These are phyloP conservation scores for Phytophthora nicotianae DNA, from an alignment of 352 stramenopile species.

Conservation along the genomic window DNA sequence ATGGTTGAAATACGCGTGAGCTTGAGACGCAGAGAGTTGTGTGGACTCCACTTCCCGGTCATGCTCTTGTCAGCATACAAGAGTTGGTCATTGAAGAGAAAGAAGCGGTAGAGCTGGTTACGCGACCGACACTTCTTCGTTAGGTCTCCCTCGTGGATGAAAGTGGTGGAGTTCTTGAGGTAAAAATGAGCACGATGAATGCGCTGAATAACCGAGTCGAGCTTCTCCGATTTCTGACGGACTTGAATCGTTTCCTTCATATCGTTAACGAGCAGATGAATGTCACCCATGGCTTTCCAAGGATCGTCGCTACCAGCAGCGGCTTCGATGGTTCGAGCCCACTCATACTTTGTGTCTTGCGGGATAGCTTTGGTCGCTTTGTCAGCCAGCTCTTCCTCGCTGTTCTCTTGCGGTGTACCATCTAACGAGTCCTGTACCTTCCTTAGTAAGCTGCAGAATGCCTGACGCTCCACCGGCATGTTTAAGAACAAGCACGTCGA, in stretches of 20 bases:
- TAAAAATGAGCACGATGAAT: slow-evolving; percentile 93
- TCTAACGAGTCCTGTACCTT: slow-evolving; percentile 76
- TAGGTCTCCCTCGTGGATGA: slow-evolving; percentile 95
- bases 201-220: slow-evolving; percentile 85
- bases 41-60: slow-evolving; percentile 81
- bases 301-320: slow-evolving; percentile 69
- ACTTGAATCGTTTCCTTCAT: slow-evolving; percentile 91
- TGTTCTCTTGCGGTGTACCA: slow-evolving; percentile 6
- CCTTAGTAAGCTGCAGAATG: slow-evolving; percentile 76
- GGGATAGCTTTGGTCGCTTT: slow-evolving; percentile 1
- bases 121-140: slow-evolving; percentile 93
- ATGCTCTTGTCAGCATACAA: slow-evolving; percentile 84
- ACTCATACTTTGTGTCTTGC: slow-evolving; percentile 35
- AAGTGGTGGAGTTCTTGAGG: slow-evolving; percentile 94
- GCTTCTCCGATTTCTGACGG: slow-evolving; percentile 77
- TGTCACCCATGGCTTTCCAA: slow-evolving; percentile 86
- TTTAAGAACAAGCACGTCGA: slow-evolving; percentile 85
- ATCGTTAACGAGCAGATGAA: slow-evolving; percentile 89
- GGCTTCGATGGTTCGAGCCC: slow-evolving; percentile 71
- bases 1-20: slow-evolving; percentile 84
- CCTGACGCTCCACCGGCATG: slow-evolving; percentile 76
- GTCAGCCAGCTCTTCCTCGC: slow-evolving; percentile 17
- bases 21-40: slow-evolving; percentile 86
- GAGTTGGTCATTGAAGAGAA: slow-evolving; percentile 89
- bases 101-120: slow-evolving; percentile 87